Conservation (phyloP, 2,329 filamentous ascomycete species). For the Myotisia sp. region DNA sequence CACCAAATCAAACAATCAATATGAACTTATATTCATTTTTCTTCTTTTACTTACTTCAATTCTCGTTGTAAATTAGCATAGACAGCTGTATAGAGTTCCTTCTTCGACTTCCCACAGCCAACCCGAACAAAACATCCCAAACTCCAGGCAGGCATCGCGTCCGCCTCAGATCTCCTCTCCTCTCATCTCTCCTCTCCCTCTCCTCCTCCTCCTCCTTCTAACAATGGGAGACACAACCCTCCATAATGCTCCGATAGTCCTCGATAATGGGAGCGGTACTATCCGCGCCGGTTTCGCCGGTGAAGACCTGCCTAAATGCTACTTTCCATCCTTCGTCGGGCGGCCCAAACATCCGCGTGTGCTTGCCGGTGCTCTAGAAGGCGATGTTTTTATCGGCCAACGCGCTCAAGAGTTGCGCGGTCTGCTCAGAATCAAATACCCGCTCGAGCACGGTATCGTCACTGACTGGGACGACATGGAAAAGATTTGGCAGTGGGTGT, state of each 20-base stretch:
- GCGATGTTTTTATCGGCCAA: conserved; percentile 91
- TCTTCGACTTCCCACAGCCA: too few species aligned
- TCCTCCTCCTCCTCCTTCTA: conserved; percentile 9
- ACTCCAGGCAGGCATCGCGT: not conserved
- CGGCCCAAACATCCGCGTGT: conserved; percentile 90
- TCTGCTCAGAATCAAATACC: conserved; percentile 87
- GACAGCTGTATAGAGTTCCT: too few species aligned
- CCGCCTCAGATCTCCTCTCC: not conserved
- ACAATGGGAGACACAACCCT: conserved; percentile 53
- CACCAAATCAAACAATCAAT: too few species aligned
- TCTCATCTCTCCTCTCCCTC: conserved; percentile 1
- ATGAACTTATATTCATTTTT: too few species aligned
- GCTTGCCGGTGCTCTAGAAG: conserved; percentile 88
- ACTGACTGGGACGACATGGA: conserved; percentile 99
- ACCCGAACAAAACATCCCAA: too few species aligned
- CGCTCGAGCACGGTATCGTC: conserved; percentile 92
- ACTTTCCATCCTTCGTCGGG: conserved; percentile 93
- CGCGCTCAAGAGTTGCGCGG: conserved; percentile 82
- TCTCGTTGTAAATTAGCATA: too few species aligned
- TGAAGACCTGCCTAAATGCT: conserved; percentile 89
- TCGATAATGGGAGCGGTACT: conserved; percentile 96
- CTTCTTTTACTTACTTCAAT: too few species aligned
- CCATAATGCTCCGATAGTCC: conserved; percentile 95
- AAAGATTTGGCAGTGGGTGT: conserved; percentile 97
- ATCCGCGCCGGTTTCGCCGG: conserved; percentile 95